Percentiles rank a stretch among this genome's conserved stretches.
Conservation (phyloP, 208 protist species). For the Crithidia sp. region DNA sequence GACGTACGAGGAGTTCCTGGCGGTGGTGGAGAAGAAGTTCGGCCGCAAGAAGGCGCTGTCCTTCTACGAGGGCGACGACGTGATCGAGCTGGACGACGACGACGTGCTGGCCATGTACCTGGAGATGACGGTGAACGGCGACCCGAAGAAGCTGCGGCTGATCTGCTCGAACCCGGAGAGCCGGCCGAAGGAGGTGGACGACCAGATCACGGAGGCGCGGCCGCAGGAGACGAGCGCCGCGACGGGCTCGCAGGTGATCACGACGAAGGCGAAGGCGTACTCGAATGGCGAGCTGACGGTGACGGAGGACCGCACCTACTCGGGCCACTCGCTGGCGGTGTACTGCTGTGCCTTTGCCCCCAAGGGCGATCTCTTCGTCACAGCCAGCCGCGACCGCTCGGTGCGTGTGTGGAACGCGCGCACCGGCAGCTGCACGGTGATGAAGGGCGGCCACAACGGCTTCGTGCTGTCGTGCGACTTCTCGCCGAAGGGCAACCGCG, state of each 20-base stretch:
- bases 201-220: conserved; percentile 53
- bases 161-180: conserved; percentile 56
- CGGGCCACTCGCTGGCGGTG: conserved; percentile 70
- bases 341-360: conserved; percentile 87
- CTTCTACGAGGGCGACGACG: conserved; percentile 84
- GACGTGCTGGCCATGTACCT: conserved; percentile 89
- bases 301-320: conserved; percentile 57
- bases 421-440: conserved; percentile 61
- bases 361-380: conserved; percentile 77
- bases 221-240: conserved; percentile 8
- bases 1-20: conserved; percentile 72
- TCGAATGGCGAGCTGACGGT: conserved; percentile 68
- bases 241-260: conserved; percentile 1
- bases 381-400: conserved; percentile 80
- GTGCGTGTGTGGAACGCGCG: conserved; percentile 78
- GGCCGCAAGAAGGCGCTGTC: conserved; percentile 66
- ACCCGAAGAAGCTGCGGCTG: conserved; percentile 78
- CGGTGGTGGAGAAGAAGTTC: conserved; percentile 84
- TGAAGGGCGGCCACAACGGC: conserved; percentile 90
- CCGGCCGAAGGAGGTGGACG: conserved; percentile 32
- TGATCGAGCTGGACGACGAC: conserved; percentile 86
- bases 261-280: conserved; percentile 46
- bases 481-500: conserved; percentile 83
- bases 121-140: conserved; percentile 52
- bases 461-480: conserved; percentile 90